A percentile compares a stretch with the other conserved stretches of the same genome.
phyloP scores from a whole-genome alignment of 345 rosid genomes.

The Brassica rapa region DNA sequence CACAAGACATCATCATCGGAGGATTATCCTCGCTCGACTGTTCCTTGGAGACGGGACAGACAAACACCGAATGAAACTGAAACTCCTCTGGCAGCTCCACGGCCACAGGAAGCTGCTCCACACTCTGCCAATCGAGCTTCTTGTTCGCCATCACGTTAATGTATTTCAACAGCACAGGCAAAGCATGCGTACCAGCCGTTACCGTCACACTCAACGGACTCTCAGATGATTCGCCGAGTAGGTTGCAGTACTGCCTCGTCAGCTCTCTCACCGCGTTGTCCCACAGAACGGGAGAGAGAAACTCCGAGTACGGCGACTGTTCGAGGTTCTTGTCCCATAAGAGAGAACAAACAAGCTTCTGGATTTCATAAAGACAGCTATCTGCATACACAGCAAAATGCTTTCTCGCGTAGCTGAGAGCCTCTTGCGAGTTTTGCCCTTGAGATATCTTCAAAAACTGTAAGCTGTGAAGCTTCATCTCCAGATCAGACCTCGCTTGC shows the following conservation, averaged over 20 bases:
- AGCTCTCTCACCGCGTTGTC: slow-evolving; percentile 55
- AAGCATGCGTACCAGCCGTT: slow-evolving; percentile 63
- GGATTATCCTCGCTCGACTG: slow-evolving; percentile 66
- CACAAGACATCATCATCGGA: slow-evolving; percentile 1
- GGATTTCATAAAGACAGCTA: slow-evolving; percentile 50
- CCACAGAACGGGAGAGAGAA: slow-evolving; percentile 60
- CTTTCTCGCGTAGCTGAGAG: slow-evolving; percentile 59
- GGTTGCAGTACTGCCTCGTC: slow-evolving; percentile 67
- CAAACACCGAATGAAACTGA: slow-evolving; percentile 76
- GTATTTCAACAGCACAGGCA: slow-evolving; percentile 71
- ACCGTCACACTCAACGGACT: slow-evolving; percentile 64
- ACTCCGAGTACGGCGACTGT: slow-evolving; percentile 53
- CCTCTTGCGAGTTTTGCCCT: slow-evolving; percentile 49
- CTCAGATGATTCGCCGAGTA: slow-evolving; percentile 59
- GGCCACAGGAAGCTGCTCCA: slow-evolving; percentile 73
- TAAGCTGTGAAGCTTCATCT: slow-evolving; percentile 64
- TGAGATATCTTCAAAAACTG: slow-evolving; percentile 65
- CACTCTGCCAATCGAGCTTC: slow-evolving; percentile 65
- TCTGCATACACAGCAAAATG: slow-evolving; percentile 50
- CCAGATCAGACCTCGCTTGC: slow-evolving; percentile 67
- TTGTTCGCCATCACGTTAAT: slow-evolving; percentile 67
- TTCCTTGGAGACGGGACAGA: slow-evolving; percentile 79
- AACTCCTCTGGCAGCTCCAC: slow-evolving; percentile 60
- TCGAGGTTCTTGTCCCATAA: slow-evolving; percentile 59
- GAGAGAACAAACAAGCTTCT: slow-evolving; percentile 67